A percentile compares a stretch with the other conserved stretches of the same genome.
phyloP scores from a whole-genome alignment of 495 filamentous ascomycete genomes.

The Aspergillus bridgeri region DNA sequence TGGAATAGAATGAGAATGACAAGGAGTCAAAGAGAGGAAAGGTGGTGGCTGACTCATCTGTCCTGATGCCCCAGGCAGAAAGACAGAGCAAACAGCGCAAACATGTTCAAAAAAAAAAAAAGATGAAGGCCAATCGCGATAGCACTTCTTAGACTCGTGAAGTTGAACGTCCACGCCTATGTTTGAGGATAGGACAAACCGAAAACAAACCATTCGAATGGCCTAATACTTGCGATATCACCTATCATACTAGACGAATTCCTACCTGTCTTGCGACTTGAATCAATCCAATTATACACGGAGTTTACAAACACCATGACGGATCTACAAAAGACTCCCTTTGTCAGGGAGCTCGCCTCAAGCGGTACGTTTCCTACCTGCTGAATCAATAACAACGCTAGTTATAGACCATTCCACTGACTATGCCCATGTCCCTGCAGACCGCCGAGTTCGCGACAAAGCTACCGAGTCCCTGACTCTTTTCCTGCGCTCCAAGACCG shows the following conservation, averaged over 20 bases:
- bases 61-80: background rate
- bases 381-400: no score
- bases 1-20: no score
- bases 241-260: background rate
- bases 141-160: background rate
- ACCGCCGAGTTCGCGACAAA: slow-evolving; percentile 75
- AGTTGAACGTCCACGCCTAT: background rate
- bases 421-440: slow-evolving; percentile 34
- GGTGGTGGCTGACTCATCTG: no score
- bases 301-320: slow-evolving; percentile 31
- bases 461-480: slow-evolving; percentile 75
- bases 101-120: slow-evolving; percentile 30
- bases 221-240: background rate
- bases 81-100: slow-evolving; percentile 35
- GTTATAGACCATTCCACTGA: no score
- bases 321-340: slow-evolving; percentile 59
- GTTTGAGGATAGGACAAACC: background rate
- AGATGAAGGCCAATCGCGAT: slow-evolving; percentile 10
- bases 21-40: no score
- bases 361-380: slow-evolving; percentile 55
- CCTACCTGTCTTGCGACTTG: background rate
- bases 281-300: background rate
- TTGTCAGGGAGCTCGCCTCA: slow-evolving; percentile 72
- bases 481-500: slow-evolving; percentile 66
- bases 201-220: background rate